Conservation (phyloP, 2,329 filamentous ascomycete species). For the Elsinoe arachidis region DNA sequence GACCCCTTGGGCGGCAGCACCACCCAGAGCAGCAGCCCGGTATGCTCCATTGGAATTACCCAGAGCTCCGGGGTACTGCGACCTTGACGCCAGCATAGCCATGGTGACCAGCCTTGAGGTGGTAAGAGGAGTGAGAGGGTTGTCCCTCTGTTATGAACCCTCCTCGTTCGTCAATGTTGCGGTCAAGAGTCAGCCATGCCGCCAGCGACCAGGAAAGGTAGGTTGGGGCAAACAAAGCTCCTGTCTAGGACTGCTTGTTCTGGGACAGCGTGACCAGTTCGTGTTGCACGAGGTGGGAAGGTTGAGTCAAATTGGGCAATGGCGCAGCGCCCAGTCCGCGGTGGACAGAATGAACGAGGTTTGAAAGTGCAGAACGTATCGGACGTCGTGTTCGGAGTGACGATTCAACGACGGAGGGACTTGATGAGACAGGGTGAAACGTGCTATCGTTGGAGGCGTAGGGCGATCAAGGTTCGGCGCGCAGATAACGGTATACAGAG, state of each 20-base stretch:
- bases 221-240: conserved; percentile 8
- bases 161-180: background rate
- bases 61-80: conserved; percentile 53
- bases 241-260: conserved; percentile 1
- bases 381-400: conserved; percentile 3
- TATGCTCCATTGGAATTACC: conserved; percentile 13
- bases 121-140: conserved; percentile 4
- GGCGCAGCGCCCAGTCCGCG: background rate
- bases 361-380: background rate
- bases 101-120: conserved; percentile 36
- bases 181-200: conserved; percentile 11
- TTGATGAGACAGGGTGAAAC: conserved; percentile 14
- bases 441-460: conserved; percentile 13
- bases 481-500: conserved; percentile 9
- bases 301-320: background rate
- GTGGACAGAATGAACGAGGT: background rate
- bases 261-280: background rate
- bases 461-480: conserved; percentile 10
- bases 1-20: conserved; percentile 30
- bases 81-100: conserved; percentile 72
- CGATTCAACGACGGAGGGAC: conserved; percentile 10
- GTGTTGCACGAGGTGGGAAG: background rate
- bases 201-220: background rate
- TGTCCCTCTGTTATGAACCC: conserved; percentile 6
- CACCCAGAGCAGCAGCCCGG: conserved; percentile 27